Percentiles rank a stretch among this genome's conserved stretches.
phyloP scores from a whole-genome alignment of 2,329 filamentous ascomycete genomes.

The Acrocalymma vagum region DNA sequence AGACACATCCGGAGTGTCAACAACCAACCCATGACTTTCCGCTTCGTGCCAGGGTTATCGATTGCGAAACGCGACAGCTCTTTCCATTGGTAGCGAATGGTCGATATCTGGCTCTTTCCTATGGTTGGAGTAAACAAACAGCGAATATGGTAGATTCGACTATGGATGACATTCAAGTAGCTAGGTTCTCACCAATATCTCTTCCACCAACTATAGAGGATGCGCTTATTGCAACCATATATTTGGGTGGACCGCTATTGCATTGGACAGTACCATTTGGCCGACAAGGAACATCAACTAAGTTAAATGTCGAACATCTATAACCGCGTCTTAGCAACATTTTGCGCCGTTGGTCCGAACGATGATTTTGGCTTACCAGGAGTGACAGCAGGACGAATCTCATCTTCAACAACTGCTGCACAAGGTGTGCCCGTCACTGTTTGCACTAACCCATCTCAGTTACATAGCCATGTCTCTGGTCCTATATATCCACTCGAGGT shows the following conservation, averaged over 20 bases:
- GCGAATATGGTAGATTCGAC: no score
- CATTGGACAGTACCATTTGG: conserved; percentile 26
- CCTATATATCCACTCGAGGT: conserved; percentile 5
- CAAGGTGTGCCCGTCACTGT: not conserved
- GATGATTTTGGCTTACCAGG: conserved; percentile 3
- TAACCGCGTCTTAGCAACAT: conserved; percentile 21
- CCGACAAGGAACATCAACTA: conserved; percentile 21
- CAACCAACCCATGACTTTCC: conserved; percentile 1
- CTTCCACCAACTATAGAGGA: conserved; percentile 32
- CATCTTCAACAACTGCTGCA: not conserved
- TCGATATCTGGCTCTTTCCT: no score
- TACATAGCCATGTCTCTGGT: conserved; percentile 5
- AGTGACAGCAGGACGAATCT: conserved; percentile 15
- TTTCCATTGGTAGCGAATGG: conserved; percentile 6
- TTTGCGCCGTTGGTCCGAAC: conserved; percentile 12
- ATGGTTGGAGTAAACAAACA: no score
- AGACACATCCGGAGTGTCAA: not conserved
- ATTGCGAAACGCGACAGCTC: not conserved
- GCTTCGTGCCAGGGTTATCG: conserved; percentile 1
- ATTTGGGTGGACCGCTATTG: conserved; percentile 43
- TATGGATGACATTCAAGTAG: no score
- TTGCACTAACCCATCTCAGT: not conserved
- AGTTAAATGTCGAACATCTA: conserved; percentile 35
- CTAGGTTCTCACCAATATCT: no score
- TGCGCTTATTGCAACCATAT: conserved; percentile 22